A percentile compares a stretch with the other conserved stretches of the same genome.
Conservation (phyloP, 208 protist genomes). For the Porcisia hertigi region DNA sequence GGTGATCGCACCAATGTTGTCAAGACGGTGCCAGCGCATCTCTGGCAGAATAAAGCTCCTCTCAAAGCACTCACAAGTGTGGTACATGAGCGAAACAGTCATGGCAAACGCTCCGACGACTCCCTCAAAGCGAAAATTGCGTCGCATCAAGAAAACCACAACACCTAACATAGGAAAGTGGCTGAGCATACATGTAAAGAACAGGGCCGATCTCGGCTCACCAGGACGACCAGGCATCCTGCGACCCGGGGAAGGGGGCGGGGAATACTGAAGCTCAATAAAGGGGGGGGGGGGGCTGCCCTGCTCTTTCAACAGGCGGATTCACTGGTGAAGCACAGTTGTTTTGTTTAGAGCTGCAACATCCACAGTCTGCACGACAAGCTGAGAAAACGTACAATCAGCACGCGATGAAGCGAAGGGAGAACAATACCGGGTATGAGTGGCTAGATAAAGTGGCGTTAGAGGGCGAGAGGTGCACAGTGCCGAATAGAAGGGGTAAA, state of each 20-base stretch:
- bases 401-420: too few relatives aligned
- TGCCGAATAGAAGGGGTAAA: too few relatives aligned
- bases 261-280: not conserved
- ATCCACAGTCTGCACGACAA: too few relatives aligned
- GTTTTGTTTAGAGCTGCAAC: too few relatives aligned
- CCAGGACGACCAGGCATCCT: conserved; percentile 24
- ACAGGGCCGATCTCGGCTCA: conserved; percentile 35
- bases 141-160: conserved; percentile 31
- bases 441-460: too few relatives aligned
- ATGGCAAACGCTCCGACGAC: conserved; percentile 37
- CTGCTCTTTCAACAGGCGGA: too few relatives aligned
- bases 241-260: not conserved
- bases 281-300: too few relatives aligned
- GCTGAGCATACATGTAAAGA: conserved; percentile 60
- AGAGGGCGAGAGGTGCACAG: too few relatives aligned
- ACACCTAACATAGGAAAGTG: conserved; percentile 50
- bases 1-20: conserved; percentile 74
- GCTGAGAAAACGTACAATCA: too few relatives aligned
- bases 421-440: too few relatives aligned
- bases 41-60: conserved; percentile 50
- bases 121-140: conserved; percentile 33
- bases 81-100: conserved; percentile 70
- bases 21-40: conserved; percentile 66
- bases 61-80: conserved; percentile 60
- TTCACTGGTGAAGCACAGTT: too few relatives aligned